phyloP scores from a whole-genome alignment of 1,284 basidiomycete species.

The Ustilago bromivora region DNA sequence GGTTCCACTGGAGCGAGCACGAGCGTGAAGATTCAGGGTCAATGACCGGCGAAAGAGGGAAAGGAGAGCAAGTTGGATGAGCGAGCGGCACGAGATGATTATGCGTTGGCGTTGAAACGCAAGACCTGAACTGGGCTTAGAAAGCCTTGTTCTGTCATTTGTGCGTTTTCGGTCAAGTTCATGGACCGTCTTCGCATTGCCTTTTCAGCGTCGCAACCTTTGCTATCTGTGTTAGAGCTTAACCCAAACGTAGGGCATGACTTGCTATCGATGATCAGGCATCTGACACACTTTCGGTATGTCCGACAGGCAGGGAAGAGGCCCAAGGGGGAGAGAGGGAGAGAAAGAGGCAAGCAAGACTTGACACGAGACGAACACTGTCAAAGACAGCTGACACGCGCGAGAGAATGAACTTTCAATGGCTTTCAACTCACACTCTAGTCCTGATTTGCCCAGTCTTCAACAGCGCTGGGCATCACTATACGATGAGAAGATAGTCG shows the following conservation, averaged over 20 bases:
- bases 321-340: background rate
- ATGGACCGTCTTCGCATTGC: background rate
- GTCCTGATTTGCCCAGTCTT: background rate
- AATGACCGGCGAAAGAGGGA: background rate
- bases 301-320: background rate
- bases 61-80: background rate
- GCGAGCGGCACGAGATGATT: constrained; percentile 9
- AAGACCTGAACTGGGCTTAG: background rate
- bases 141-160: background rate
- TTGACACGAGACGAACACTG: background rate
- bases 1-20: constrained; percentile 9
- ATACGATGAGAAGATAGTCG: no score
- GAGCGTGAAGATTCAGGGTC: constrained; percentile 7
- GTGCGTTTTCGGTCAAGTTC: constrained; percentile 5
- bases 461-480: background rate
- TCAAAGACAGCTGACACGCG: constrained; percentile 1
- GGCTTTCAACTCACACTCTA: background rate
- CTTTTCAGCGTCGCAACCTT: background rate
- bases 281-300: background rate
- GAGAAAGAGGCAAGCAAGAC: background rate
- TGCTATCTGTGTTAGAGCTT: background rate
- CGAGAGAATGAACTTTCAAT: background rate
- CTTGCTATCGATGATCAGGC: background rate
- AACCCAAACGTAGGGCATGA: background rate
- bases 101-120: constrained; percentile 22